Base-by-base conservation (phyloP, 2,329 filamentous ascomycete genomes). In the Sclerotiophoma versabilis region DNA sequence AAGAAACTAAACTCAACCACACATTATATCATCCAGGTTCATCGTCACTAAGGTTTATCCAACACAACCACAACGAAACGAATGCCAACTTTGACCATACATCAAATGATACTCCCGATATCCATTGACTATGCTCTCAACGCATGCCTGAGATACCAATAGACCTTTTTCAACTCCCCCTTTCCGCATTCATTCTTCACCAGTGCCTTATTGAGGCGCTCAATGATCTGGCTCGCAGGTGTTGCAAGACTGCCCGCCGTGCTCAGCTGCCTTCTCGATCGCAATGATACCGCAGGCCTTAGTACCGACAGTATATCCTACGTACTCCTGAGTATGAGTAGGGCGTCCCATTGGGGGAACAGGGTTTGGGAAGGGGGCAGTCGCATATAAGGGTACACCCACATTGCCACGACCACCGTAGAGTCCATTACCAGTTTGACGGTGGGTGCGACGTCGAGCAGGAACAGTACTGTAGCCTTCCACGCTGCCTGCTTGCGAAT, bases 341-440 rank as follows among this genome's bases (percentile, higher is more conserved):
- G 48, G 54, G 5, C 59, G 53, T 25, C 67, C 70, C 15, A 61
- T 58, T 0, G 72, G 72, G 1, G 69, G 55, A 2, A 69, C 37
- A 2, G 71, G 70, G 19, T 58, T 51, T 1, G 72, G 72, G 29
- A 75, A 75, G 2, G 71, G 71, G 4, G 56, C 58, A 0, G 69
- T 72, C 2, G 62, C 64, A n/a, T 68, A 59, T 19, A 75, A 58
- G 3, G 71, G 71, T 6, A 74, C 49, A 12, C 70, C 71, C 8
- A 47, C 58, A 19, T 25, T 43, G 22, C 60, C 55, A 23, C 59
- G 62, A 19, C 53, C 51, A 12, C 49, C 49, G 29, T 69, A 69
- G 2, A 70, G 54, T 10, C 68, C 69, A 27, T 70, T 71, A n/a
- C 55, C 63, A 37, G 42, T 20, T 4, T 47, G 17, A 17, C 54